Conservation (phyloP, 169 alveolate species). For the Plasmodium adleri region DNA sequence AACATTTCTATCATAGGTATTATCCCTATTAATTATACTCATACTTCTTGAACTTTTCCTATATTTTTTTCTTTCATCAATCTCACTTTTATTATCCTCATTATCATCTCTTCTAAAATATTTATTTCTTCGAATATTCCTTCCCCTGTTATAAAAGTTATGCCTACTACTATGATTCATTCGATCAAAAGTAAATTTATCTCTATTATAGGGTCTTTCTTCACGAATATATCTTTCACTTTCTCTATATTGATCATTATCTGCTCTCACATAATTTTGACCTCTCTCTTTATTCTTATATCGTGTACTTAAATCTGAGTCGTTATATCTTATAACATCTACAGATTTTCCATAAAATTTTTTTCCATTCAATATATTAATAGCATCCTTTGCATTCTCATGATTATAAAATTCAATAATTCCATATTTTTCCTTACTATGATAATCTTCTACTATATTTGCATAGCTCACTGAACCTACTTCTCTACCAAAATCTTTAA, state of each 20-base stretch:
- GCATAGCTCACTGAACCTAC: constrained; percentile 90
- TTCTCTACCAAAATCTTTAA: constrained; percentile 89
- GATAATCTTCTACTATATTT: constrained; percentile 82
- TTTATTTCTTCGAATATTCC: neutral
- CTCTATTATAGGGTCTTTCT: neutral
- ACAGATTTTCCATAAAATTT: constrained; percentile 77
- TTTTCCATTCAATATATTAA: constrained; percentile 83
- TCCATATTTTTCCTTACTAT: constrained; percentile 79
- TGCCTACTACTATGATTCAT: neutral
- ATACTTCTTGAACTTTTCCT: neutral
- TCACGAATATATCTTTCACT: neutral
- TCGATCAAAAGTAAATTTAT: neutral
- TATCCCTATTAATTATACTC: neutral
- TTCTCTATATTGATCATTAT: neutral
- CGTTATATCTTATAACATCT: constrained; percentile 71
- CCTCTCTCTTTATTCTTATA: constrained; percentile 12
- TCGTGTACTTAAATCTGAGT: constrained; percentile 1
- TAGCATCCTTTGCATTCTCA: constrained; percentile 83
- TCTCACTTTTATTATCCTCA: neutral
- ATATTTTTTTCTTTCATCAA: neutral
- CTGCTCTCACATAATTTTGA: neutral
- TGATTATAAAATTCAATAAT: constrained; percentile 86
- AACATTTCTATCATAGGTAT: constrained; percentile 8
- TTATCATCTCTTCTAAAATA: constrained; percentile 9
- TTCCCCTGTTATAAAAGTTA: neutral